These are phyloP conservation scores for Toxoplasma gondii DNA, from an alignment of 169 alveolate genomes.

Conservation along the genomic window DNA sequence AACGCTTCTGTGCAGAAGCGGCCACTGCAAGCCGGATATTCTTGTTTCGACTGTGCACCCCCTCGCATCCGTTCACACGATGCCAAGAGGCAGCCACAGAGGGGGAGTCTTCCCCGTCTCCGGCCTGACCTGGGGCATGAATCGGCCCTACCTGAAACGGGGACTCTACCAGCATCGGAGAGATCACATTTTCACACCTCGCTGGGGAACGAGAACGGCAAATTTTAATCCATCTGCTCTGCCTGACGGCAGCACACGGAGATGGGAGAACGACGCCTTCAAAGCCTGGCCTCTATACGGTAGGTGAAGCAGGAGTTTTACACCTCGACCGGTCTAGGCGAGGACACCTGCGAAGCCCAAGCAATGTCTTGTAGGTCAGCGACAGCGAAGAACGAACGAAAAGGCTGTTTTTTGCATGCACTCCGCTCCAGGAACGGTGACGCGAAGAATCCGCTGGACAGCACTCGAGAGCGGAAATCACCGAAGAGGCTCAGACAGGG, in stretches of 20 bases:
- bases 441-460: too few species aligned
- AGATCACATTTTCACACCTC: slow-evolving; percentile 47
- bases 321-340: neutral
- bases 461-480: too few species aligned
- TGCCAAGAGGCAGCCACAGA: slow-evolving; percentile 63
- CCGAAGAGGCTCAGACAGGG: too few species aligned
- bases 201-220: slow-evolving; percentile 49
- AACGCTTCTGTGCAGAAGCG: too few species aligned
- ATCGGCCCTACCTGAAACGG: slow-evolving; percentile 34
- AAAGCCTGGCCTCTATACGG: slow-evolving; percentile 62
- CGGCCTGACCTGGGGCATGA: slow-evolving; percentile 61
- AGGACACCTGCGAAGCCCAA: neutral
- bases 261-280: slow-evolving; percentile 49
- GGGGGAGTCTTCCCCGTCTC: slow-evolving; percentile 61
- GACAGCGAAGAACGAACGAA: too few species aligned
- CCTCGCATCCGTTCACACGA: neutral
- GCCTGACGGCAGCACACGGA: slow-evolving; percentile 59
- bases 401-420: too few species aligned
- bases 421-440: too few species aligned
- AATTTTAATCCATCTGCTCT: slow-evolving; percentile 51
- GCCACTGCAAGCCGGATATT: too few species aligned
- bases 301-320: neutral
- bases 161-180: slow-evolving; percentile 61
- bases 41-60: too few species aligned
- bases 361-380: too few species aligned